These are phyloP conservation scores for Tetrahymena malaccensis DNA, from an alignment of 73 alveolate genomes.

Conservation along the genomic window DNA sequence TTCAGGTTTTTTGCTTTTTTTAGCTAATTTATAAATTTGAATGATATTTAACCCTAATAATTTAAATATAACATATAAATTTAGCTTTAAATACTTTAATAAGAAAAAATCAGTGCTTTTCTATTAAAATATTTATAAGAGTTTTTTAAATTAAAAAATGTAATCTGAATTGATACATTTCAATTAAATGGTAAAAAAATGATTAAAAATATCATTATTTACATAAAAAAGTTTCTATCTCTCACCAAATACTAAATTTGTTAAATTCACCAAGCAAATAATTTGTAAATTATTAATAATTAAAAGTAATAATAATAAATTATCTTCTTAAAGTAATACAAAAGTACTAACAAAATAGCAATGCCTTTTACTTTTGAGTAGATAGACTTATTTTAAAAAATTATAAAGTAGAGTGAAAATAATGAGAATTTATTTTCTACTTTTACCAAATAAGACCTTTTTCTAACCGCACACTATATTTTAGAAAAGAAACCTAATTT, in stretches of 20 bases:
- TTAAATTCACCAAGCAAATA: neutral
- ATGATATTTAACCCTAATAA: too few relatives aligned
- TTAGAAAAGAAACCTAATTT: neutral
- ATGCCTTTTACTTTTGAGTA: neutral
- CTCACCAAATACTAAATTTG: neutral
- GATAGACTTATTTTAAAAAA: neutral
- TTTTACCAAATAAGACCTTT: neutral
- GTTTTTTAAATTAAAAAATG: neutral
- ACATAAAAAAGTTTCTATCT: too few relatives aligned
- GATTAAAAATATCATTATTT: too few relatives aligned
- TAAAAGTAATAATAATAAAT: neutral
- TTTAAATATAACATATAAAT: too few relatives aligned
- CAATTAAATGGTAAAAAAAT: neutral
- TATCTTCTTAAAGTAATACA: neutral
- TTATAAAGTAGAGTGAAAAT: neutral
- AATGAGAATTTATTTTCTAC: neutral
- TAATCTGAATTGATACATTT: too few relatives aligned
- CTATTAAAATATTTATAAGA: too few relatives aligned
- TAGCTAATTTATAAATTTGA: neutral
- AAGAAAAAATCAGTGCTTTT: too few relatives aligned
- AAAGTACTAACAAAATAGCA: neutral
- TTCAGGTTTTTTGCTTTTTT: too few relatives aligned
- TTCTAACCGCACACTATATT: neutral
- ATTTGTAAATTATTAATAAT: too few relatives aligned
- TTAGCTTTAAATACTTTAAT: too few relatives aligned